These are phyloP conservation scores for Bullera alba DNA, from an alignment of 768 basidiomycete species.

Conservation along the genomic window DNA sequence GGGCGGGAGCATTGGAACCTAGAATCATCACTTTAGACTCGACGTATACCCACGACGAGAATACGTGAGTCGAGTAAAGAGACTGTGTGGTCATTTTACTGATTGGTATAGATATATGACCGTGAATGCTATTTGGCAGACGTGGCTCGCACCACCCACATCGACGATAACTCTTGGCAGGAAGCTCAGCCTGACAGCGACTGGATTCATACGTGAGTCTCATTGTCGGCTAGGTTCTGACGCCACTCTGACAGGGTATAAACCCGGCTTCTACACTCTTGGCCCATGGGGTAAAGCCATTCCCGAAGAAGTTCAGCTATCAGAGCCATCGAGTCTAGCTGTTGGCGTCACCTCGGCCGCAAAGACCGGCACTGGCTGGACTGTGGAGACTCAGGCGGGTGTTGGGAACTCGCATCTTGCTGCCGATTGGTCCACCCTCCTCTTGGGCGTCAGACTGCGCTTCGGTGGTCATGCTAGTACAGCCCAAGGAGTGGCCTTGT, in stretches of 20 bases:
- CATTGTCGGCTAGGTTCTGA: background rate
- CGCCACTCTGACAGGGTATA: constrained; percentile 14
- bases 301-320: constrained; percentile 10
- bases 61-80: constrained; percentile 19
- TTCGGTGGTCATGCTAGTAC: constrained; percentile 33
- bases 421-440: constrained; percentile 34
- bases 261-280: constrained; percentile 43
- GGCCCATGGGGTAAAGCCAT: constrained; percentile 42
- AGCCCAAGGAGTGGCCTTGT: constrained; percentile 25
- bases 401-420: constrained; percentile 27
- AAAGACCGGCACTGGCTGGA: constrained; percentile 41
- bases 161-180: constrained; percentile 42
- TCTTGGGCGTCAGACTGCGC: constrained; percentile 42
- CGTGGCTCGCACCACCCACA: constrained; percentile 40
- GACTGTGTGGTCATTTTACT: background rate
- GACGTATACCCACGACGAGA: constrained; percentile 38
- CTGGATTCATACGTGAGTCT: constrained; percentile 42
- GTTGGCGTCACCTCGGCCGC: constrained; percentile 38
- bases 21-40: constrained; percentile 32
- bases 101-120: constrained; percentile 24
- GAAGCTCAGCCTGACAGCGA: constrained; percentile 41
- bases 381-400: constrained; percentile 37
- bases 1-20: constrained; percentile 33
- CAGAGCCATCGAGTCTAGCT: constrained; percentile 31
- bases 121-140: constrained; percentile 38